Percentiles rank a stretch among this genome's conserved stretches.
Conservation (phyloP, 2,329 filamentous ascomycete genomes). For the Lachnellula occidentalis region DNA sequence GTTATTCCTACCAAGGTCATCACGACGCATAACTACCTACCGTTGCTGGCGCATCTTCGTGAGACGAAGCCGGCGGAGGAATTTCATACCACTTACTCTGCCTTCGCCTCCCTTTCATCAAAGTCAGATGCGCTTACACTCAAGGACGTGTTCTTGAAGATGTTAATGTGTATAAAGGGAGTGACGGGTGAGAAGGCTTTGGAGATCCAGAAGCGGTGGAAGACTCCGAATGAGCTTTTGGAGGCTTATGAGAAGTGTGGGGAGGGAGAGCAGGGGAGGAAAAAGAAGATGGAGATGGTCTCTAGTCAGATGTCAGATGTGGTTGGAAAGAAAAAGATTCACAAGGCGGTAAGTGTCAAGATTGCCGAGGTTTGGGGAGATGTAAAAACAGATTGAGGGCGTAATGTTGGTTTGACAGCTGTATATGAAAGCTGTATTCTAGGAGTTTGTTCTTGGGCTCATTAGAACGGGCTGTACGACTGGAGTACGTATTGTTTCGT, state of each 20-base stretch:
- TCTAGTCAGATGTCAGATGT: slow-evolving; percentile 50
- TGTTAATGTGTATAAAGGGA: slow-evolving; percentile 76
- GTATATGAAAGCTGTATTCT: neutral
- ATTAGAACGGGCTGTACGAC: too few relatives aligned
- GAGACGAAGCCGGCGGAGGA: slow-evolving; percentile 43
- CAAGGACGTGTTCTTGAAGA: slow-evolving; percentile 72
- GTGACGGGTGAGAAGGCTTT: slow-evolving; percentile 73
- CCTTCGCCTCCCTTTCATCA: slow-evolving; percentile 66
- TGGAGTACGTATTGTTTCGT: too few relatives aligned
- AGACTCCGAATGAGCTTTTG: slow-evolving; percentile 66
- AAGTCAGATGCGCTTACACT: slow-evolving; percentile 72
- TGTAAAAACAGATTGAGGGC: neutral
- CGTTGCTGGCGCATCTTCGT: slow-evolving; percentile 54
- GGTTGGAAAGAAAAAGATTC: slow-evolving; percentile 64
- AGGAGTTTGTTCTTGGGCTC: too few relatives aligned
- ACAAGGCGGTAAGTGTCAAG: slow-evolving; percentile 58
- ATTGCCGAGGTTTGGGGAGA: slow-evolving; percentile 69
- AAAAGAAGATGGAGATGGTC: slow-evolving; percentile 56
- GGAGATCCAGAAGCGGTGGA: slow-evolving; percentile 75
- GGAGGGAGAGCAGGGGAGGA: slow-evolving; percentile 39
- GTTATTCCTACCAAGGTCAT: slow-evolving; percentile 63
- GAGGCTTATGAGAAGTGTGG: slow-evolving; percentile 59
- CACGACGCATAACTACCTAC: slow-evolving; percentile 60
- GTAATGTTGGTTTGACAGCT: neutral
- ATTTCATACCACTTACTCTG: slow-evolving; percentile 63